Evolutionary conservation across 352 stramenopile genomes (phyloP).

Genomic region (Phytophthora gonapodyides): DNA sequence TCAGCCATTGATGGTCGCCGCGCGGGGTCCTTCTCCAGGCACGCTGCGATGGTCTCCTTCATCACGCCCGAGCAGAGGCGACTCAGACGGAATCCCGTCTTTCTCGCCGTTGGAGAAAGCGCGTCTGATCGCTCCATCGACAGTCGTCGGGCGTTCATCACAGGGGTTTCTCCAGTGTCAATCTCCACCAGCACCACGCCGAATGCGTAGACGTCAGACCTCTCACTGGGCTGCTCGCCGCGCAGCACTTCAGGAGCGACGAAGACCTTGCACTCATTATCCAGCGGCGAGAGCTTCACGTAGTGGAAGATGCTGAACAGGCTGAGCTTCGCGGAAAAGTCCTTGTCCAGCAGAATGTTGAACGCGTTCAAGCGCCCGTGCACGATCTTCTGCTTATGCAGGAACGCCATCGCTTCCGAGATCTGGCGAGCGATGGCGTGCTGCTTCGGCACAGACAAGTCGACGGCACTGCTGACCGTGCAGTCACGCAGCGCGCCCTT

Average conservation of each 20-base stretch:
- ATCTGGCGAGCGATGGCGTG: slow-evolving; percentile 73
- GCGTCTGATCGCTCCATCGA: slow-evolving; percentile 40
- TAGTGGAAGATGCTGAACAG: slow-evolving; percentile 84
- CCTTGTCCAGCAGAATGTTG: slow-evolving; percentile 75
- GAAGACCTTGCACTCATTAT: slow-evolving; percentile 70
- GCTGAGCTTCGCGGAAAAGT: slow-evolving; percentile 73
- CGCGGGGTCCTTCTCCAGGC: slow-evolving; percentile 56
- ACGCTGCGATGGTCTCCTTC: slow-evolving; percentile 68
- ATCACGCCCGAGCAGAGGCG: slow-evolving; percentile 62
- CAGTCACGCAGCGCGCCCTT: slow-evolving; percentile 68
- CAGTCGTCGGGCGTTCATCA: slow-evolving; percentile 58
- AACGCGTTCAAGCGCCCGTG: slow-evolving; percentile 78
- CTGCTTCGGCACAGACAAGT: slow-evolving; percentile 63
- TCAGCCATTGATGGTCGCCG: slow-evolving; percentile 65
- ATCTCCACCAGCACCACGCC: slow-evolving; percentile 82
- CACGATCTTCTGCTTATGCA: slow-evolving; percentile 75
- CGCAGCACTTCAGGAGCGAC: slow-evolving; percentile 72
- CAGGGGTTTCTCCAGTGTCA: slow-evolving; percentile 67
- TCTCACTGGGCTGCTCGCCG: slow-evolving; percentile 71
- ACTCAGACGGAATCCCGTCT: slow-evolving; percentile 62
- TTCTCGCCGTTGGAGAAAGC: slow-evolving; percentile 45
- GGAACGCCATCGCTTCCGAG: slow-evolving; percentile 64
- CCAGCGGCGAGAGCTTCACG: slow-evolving; percentile 69
- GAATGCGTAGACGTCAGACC: slow-evolving; percentile 78
- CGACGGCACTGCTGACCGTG: slow-evolving; percentile 39